Percentiles rank a stretch among this genome's conserved stretches.
These are phyloP conservation scores for Venturia pyrina DNA, from an alignment of 2,329 filamentous ascomycete species.

Conservation along the genomic window DNA sequence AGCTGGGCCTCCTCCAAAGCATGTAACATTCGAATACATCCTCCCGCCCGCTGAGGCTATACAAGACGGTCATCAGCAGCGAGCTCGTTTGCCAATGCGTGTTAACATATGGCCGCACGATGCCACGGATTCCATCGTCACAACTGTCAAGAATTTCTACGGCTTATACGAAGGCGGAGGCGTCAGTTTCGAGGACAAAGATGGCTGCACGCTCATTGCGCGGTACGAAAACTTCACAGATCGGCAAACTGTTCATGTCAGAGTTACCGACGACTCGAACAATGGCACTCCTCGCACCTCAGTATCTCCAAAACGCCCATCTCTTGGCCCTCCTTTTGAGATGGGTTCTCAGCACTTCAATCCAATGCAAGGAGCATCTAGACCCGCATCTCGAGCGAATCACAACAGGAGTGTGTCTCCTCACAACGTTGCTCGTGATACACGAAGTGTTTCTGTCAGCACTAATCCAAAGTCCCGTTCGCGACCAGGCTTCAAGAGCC, in stretches of 20 bases:
- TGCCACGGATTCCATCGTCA: slow-evolving; percentile 94
- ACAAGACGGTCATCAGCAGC: slow-evolving; percentile 7
- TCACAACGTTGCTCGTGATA: slow-evolving; percentile 47
- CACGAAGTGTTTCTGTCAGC: slow-evolving; percentile 70
- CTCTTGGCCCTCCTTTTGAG: slow-evolving; percentile 51
- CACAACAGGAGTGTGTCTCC: slow-evolving; percentile 73
- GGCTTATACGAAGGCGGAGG: slow-evolving; percentile 79
- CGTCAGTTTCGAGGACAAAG: slow-evolving; percentile 88
- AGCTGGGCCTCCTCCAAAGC: neutral
- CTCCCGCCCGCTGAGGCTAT: neutral
- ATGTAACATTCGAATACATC: slow-evolving; percentile 6
- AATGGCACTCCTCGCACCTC: slow-evolving; percentile 31
- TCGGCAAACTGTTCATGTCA: slow-evolving; percentile 88
- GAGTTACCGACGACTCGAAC: slow-evolving; percentile 48
- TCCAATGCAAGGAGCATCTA: slow-evolving; percentile 52
- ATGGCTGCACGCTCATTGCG: slow-evolving; percentile 84
- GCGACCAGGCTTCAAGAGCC: slow-evolving; percentile 57
- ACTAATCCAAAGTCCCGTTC: slow-evolving; percentile 46
- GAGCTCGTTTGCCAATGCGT: slow-evolving; percentile 61
- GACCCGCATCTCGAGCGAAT: slow-evolving; percentile 61
- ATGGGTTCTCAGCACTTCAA: slow-evolving; percentile 51
- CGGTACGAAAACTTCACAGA: slow-evolving; percentile 91
- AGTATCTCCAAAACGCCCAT: slow-evolving; percentile 40
- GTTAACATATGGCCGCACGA: slow-evolving; percentile 93
- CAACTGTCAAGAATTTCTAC: slow-evolving; percentile 98